Percentiles rank a stretch among this genome's conserved stretches.
Evolutionary conservation across 441 rosid genomes (phyloP).

Genomic region (Kokia cookei): DNA sequence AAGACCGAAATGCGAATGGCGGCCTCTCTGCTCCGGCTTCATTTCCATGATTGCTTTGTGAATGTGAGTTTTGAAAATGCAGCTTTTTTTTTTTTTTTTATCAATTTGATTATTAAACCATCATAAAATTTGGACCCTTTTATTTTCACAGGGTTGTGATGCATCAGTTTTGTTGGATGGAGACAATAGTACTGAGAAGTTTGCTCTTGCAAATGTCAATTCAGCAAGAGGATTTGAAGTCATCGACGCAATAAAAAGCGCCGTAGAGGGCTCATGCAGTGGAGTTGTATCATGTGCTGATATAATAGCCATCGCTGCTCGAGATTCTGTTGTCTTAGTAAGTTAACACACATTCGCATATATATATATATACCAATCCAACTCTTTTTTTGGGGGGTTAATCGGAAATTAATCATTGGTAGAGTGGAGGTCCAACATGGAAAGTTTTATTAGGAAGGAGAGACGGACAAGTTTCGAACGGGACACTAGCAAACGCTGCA

Average conservation of each 20-base stretch:
- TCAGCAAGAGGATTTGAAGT: constrained; percentile 61
- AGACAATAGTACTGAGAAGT: constrained; percentile 36
- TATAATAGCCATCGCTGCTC: constrained; percentile 50
- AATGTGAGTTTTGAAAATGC: constrained; percentile 30
- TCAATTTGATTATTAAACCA: not conserved
- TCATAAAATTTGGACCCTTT: not conserved
- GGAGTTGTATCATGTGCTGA: constrained; percentile 67
- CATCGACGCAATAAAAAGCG: constrained; percentile 42
- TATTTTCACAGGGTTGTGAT: constrained; percentile 51
- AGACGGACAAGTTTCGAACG: constrained; percentile 29
- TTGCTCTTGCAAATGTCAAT: constrained; percentile 35
- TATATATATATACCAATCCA: not conserved
- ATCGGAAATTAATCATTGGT: constrained; percentile 4
- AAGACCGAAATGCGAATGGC: constrained; percentile 64
- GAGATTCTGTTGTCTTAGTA: constrained; percentile 52
- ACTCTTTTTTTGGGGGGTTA: not conserved
- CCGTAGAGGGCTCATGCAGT: constrained; percentile 44
- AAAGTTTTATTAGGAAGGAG: constrained; percentile 38
- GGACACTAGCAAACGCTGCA: constrained; percentile 12
- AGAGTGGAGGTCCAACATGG: constrained; percentile 61
- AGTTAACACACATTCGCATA: not conserved
- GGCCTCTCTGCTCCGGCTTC: constrained; percentile 74
- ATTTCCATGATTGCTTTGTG: constrained; percentile 90
- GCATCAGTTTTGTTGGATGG: constrained; percentile 60
- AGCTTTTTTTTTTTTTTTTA: not conserved